These are phyloP conservation scores for Cystobasidiaceae sp. DNA, from an alignment of 1,284 basidiomycete genomes.

Conservation along the genomic window DNA sequence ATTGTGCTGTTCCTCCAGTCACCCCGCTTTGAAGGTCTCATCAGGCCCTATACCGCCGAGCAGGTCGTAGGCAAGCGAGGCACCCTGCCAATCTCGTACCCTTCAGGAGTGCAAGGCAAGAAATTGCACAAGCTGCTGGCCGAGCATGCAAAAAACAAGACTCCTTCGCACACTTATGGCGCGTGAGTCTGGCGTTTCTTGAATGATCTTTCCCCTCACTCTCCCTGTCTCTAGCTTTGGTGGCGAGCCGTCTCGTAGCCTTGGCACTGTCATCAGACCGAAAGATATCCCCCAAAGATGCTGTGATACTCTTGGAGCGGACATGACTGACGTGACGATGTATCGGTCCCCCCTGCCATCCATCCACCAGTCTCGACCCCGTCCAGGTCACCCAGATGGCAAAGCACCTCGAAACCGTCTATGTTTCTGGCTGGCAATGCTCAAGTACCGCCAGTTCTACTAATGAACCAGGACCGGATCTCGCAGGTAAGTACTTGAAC, in stretches of 20 bases:
- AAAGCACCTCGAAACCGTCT: constrained; percentile 85
- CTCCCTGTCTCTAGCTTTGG: too few relatives aligned
- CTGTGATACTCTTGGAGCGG: not conserved
- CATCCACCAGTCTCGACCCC: constrained; percentile 70
- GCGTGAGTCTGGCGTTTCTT: constrained; percentile 62
- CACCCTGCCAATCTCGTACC: constrained; percentile 76
- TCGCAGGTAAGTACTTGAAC: constrained; percentile 57
- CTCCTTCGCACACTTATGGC: constrained; percentile 90
- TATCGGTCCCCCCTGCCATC: not conserved
- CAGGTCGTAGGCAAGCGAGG: constrained; percentile 93
- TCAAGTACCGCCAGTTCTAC: constrained; percentile 77
- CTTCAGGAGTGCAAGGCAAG: constrained; percentile 77
- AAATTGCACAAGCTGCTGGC: constrained; percentile 74
- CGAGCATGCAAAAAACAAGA: constrained; percentile 62
- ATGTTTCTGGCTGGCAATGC: constrained; percentile 93
- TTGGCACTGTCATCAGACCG: not conserved
- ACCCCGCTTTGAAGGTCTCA: constrained; percentile 76
- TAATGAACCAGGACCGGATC: constrained; percentile 96
- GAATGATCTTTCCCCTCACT: not conserved
- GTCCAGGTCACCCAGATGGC: constrained; percentile 95
- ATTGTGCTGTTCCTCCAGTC: constrained; percentile 52
- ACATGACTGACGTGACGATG: not conserved
- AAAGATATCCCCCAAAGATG: not conserved
- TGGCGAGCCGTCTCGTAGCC: not conserved
- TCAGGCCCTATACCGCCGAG: constrained; percentile 84